A percentile compares a stretch with the other conserved stretches of the same genome.
Conservation (phyloP, 208 protist species). For the Trypanosoma scelopori region DNA sequence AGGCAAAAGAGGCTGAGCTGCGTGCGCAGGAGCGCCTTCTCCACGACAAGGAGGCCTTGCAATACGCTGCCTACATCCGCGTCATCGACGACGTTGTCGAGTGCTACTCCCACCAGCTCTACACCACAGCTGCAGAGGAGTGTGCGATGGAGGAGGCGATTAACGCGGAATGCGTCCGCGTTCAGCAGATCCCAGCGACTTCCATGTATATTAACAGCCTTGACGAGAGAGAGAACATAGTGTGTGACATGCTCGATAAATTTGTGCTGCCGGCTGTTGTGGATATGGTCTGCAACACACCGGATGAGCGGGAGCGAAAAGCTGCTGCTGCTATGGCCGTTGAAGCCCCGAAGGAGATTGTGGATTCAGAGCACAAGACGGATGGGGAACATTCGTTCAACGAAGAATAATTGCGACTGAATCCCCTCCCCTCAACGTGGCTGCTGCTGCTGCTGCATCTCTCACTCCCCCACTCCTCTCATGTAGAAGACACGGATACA, state of each 20-base stretch:
- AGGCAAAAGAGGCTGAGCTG: slow-evolving; percentile 74
- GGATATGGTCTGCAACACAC: slow-evolving; percentile 44
- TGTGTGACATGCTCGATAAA: slow-evolving; percentile 80
- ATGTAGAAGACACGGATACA: too few relatives aligned
- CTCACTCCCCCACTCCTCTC: not conserved
- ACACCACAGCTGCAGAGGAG: slow-evolving; percentile 37
- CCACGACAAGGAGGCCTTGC: slow-evolving; percentile 73
- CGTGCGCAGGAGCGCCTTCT: slow-evolving; percentile 62
- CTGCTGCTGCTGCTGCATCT: not conserved
- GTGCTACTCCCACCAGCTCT: slow-evolving; percentile 69
- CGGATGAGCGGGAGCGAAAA: slow-evolving; percentile 43
- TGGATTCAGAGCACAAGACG: slow-evolving; percentile 5
- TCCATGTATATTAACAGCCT: slow-evolving; percentile 23
- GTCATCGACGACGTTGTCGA: slow-evolving; percentile 62
- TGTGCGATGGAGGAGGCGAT: slow-evolving; percentile 76
- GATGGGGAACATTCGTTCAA: not conserved
- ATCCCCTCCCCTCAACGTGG: too few relatives aligned
- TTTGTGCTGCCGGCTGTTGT: slow-evolving; percentile 76
- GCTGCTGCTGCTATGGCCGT: slow-evolving; percentile 47
- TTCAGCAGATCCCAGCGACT: slow-evolving; percentile 36
- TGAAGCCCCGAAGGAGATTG: slow-evolving; percentile 25
- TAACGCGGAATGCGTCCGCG: slow-evolving; percentile 40
- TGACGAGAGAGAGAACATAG: slow-evolving; percentile 40
- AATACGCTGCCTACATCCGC: slow-evolving; percentile 61
- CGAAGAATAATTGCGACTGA: not conserved